phyloP scores from a whole-genome alignment of 75 land plant genomes.

The Sequoia sempervirens region DNA sequence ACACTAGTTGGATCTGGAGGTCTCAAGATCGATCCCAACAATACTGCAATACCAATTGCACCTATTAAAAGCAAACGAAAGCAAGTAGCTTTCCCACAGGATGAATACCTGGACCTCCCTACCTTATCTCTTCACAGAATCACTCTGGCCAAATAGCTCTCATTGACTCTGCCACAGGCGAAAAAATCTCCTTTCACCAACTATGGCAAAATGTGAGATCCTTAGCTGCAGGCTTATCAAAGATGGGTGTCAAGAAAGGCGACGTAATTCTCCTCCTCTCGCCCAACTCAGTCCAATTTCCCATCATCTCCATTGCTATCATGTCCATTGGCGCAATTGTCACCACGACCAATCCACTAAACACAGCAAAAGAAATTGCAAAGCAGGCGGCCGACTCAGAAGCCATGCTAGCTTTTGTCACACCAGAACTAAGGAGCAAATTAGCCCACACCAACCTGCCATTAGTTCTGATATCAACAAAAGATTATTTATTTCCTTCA shows the following conservation, averaged over 20 bases:
- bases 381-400: conserved; percentile 66
- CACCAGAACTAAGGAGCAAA: conserved; percentile 38
- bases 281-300: conserved; percentile 86
- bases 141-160: conserved; percentile 53
- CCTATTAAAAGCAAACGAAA: conserved; percentile 73
- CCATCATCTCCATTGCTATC: conserved; percentile 66
- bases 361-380: conserved; percentile 68
- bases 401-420: conserved; percentile 54
- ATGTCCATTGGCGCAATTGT: conserved; percentile 78
- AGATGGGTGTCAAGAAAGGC: conserved; percentile 49
- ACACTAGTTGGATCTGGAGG: neutral
- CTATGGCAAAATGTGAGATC: conserved; percentile 49
- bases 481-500: neutral
- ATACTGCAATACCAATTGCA: conserved; percentile 38
- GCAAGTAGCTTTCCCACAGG: conserved; percentile 46
- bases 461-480: conserved; percentile 15
- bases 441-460: conserved; percentile 25
- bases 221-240: conserved; percentile 38
- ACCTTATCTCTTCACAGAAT: conserved; percentile 24
- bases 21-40: conserved; percentile 17
- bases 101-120: neutral
- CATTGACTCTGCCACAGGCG: conserved; percentile 76
- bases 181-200: conserved; percentile 48
- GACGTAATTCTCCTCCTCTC: conserved; percentile 83
- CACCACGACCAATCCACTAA: conserved; percentile 91